Percentiles rank a stretch among this genome's conserved stretches.
These are phyloP conservation scores for Botrytis cinerea DNA, from an alignment of 2,329 filamentous ascomycete species.

Conservation along the genomic window DNA sequence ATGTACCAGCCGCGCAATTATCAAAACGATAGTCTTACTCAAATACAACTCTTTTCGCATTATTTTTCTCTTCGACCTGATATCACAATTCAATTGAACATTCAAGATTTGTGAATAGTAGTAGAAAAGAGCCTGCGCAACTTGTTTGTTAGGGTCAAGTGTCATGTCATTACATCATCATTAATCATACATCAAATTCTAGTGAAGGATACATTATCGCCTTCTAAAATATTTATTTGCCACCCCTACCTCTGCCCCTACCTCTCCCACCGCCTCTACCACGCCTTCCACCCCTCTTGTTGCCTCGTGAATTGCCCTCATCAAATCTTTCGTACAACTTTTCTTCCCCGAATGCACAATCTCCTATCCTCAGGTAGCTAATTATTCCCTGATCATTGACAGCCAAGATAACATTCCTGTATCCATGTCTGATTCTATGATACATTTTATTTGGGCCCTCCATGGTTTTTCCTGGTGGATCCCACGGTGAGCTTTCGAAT, in stretches of 20 bases:
- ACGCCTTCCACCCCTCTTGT: constrained; percentile 42
- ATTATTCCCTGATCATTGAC: constrained; percentile 88
- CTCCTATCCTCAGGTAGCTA: constrained; percentile 80
- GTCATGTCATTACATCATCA: background rate
- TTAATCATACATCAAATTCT: background rate
- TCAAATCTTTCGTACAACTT: constrained; percentile 65
- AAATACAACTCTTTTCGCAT: background rate
- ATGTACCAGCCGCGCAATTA: background rate
- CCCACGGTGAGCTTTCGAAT: constrained; percentile 71
- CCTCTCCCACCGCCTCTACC: constrained; percentile 46
- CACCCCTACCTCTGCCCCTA: constrained; percentile 36
- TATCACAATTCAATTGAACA: background rate
- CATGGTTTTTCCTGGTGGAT: constrained; percentile 52
- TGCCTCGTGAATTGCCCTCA: constrained; percentile 44
- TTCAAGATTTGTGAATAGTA: background rate
- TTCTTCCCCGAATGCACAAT: constrained; percentile 78
- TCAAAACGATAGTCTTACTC: background rate
- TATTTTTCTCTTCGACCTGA: background rate
- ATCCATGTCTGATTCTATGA: constrained; percentile 78
- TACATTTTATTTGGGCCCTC: constrained; percentile 61
- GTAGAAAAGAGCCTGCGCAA: background rate
- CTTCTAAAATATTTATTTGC: background rate
- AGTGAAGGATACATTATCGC: background rate
- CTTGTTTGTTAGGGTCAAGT: background rate
- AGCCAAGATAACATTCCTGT: constrained; percentile 80